Evolutionary conservation across 1,284 basidiomycete species (phyloP).

Genomic region (Cutaneotrichosporon sp.): DNA sequence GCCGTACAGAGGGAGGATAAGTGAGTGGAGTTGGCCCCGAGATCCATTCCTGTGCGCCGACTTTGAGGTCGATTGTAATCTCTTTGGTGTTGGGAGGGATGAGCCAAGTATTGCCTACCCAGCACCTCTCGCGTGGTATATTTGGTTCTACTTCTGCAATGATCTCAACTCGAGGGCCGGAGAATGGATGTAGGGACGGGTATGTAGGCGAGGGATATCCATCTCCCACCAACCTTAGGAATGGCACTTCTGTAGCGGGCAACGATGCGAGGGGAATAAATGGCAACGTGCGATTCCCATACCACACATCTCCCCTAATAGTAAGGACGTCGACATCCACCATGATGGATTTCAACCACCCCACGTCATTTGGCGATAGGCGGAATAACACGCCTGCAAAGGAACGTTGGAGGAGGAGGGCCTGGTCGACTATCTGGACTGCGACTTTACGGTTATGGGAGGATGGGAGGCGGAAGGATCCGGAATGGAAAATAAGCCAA

Average conservation of each 20-base stretch:
- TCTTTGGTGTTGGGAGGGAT: neutral
- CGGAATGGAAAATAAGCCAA: neutral
- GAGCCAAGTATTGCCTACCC: neutral
- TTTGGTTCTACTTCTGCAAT: neutral
- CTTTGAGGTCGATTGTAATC: neutral
- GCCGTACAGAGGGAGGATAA: neutral
- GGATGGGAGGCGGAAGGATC: neutral
- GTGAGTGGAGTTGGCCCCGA: neutral
- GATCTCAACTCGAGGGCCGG: neutral
- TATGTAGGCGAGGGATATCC: neutral
- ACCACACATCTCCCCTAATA: neutral
- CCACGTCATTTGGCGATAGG: neutral
- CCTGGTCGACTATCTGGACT: constrained; percentile 1
- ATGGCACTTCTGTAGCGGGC: neutral
- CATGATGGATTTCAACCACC: neutral
- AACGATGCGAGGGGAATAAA: neutral
- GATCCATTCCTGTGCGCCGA: neutral
- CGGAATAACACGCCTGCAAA: neutral
- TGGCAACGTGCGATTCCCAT: constrained; percentile 4
- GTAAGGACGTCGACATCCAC: neutral
- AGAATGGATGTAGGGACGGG: neutral
- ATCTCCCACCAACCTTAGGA: neutral
- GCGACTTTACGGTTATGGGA: neutral
- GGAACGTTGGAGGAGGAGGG: neutral
- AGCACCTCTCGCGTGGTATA: neutral